A percentile compares a stretch with the other conserved stretches of the same genome.
Evolutionary conservation across 805 yeast species (phyloP).

Genomic region (Metschnikowia arizonensis): DNA sequence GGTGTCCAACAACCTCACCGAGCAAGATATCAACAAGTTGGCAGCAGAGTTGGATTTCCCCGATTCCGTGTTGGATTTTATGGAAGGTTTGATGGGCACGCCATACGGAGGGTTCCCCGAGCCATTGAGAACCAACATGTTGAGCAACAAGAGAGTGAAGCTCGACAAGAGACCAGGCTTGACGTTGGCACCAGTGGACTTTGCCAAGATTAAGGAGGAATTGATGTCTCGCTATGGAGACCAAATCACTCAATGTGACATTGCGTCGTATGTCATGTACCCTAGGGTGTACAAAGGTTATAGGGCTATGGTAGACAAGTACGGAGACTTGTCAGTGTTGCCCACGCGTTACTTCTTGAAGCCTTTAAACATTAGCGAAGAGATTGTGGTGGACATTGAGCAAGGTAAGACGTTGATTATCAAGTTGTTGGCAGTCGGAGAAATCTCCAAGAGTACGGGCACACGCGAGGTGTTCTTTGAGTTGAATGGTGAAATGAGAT

Average conservation of each 20-base stretch:
- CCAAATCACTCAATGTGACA: conserved; percentile 71
- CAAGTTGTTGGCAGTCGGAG: conserved; percentile 90
- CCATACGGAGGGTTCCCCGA: conserved; percentile 99
- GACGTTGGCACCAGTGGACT: conserved; percentile 78
- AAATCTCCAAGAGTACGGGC: conserved; percentile 79
- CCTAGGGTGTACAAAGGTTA: conserved; percentile 94
- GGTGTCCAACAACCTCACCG: conserved; percentile 88
- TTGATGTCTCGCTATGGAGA: conserved; percentile 73
- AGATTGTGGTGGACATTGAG: conserved; percentile 83
- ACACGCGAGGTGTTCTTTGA: conserved; percentile 95
- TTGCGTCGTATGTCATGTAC: conserved; percentile 96
- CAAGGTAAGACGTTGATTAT: conserved; percentile 91
- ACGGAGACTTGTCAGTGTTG: conserved; percentile 88
- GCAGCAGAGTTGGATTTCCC: conserved; percentile 97
- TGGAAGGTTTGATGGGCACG: conserved; percentile 98
- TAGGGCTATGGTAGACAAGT: conserved; percentile 67
- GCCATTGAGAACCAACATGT: conserved; percentile 88
- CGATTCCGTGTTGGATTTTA: conserved; percentile 94
- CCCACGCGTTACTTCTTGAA: conserved; percentile 91
- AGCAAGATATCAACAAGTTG: conserved; percentile 80
- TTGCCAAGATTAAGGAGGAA: conserved; percentile 67
- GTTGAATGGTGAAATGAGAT: conserved; percentile 97
- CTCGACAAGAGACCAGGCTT: conserved; percentile 90
- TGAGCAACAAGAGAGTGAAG: conserved; percentile 89
- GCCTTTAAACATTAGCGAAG: conserved; percentile 84